Percentiles rank a stretch among this genome's conserved stretches.
Conservation (phyloP, 2,329 filamentous ascomycete genomes). For the Fusarium avenaceum region DNA sequence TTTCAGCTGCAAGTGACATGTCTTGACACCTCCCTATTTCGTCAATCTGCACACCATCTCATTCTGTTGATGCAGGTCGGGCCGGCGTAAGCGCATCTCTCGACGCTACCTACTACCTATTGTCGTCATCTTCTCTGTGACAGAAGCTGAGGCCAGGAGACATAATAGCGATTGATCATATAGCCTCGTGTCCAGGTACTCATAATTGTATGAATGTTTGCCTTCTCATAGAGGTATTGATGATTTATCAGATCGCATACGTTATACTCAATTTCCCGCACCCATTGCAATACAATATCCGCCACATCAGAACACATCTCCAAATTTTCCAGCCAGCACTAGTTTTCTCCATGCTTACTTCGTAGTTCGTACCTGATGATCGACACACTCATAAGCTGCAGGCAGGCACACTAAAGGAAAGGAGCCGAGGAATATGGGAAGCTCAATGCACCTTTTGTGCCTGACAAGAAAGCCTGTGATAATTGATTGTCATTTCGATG, state of each 20-base stretch:
- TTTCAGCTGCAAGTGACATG: conserved; percentile 20
- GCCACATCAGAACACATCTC: neutral
- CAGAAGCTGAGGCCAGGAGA: neutral
- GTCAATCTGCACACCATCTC: conserved; percentile 31
- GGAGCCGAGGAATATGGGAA: conserved; percentile 41
- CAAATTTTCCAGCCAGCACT: conserved; percentile 1
- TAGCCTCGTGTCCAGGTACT: neutral
- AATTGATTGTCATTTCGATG: conserved; percentile 24
- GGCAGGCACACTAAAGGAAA: conserved; percentile 25
- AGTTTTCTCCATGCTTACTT: conserved; percentile 6
- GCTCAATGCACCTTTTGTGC: neutral
- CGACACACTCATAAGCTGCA: conserved; percentile 36
- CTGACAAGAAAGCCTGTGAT: conserved; percentile 37
- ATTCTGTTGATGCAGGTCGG: conserved; percentile 34
- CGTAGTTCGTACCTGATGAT: conserved; percentile 43
- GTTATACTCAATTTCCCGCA: neutral
- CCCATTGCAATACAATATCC: neutral
- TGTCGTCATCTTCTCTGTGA: conserved; percentile 4
- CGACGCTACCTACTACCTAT: conserved; percentile 12
- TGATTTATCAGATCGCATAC: neutral
- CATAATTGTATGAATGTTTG: neutral
- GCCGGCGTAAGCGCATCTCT: conserved; percentile 17
- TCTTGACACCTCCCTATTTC: conserved; percentile 35
- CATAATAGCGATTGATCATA: neutral
- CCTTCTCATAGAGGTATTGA: neutral